Evolutionary conservation across 2,329 filamentous ascomycete species (phyloP).

Genomic region (Didymella lethalis): DNA sequence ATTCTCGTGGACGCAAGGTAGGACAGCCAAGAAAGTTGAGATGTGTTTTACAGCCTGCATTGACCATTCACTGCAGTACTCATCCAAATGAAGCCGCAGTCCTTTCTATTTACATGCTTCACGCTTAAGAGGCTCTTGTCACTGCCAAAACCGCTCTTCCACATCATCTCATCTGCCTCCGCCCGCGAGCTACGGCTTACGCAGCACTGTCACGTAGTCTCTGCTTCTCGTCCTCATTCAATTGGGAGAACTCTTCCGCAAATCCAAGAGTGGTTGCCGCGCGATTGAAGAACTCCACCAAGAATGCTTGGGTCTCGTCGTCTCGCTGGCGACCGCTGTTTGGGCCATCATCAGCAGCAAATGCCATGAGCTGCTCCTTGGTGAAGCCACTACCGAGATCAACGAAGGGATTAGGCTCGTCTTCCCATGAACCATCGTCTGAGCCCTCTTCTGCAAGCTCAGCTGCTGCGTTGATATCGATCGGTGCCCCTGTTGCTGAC

Average conservation of each 20-base stretch:
- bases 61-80: conserved; percentile 6
- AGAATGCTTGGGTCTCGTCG: conserved; percentile 87
- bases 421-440: conserved; percentile 74
- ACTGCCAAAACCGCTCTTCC: not conserved
- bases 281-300: conserved; percentile 79
- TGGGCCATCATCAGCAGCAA: conserved; percentile 63
- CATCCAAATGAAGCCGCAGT: not conserved
- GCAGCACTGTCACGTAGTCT: conserved; percentile 55
- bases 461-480: conserved; percentile 66
- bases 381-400: conserved; percentile 70
- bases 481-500: conserved; percentile 74
- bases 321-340: conserved; percentile 71
- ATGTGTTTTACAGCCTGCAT: conserved; percentile 11
- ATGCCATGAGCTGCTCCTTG: conserved; percentile 78
- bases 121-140: not conserved
- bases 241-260: conserved; percentile 61
- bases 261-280: conserved; percentile 64
- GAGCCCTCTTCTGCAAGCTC: conserved; percentile 75
- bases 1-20: not conserved
- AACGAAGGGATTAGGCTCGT: conserved; percentile 74
- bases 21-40: not conserved
- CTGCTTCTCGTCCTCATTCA: conserved; percentile 63
- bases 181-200: conserved; percentile 7
- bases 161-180: not conserved
- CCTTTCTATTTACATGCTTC: conserved; percentile 4